These are phyloP conservation scores for Pugionium dolabratum DNA, from an alignment of 345 rosid species.

Conservation along the genomic window DNA sequence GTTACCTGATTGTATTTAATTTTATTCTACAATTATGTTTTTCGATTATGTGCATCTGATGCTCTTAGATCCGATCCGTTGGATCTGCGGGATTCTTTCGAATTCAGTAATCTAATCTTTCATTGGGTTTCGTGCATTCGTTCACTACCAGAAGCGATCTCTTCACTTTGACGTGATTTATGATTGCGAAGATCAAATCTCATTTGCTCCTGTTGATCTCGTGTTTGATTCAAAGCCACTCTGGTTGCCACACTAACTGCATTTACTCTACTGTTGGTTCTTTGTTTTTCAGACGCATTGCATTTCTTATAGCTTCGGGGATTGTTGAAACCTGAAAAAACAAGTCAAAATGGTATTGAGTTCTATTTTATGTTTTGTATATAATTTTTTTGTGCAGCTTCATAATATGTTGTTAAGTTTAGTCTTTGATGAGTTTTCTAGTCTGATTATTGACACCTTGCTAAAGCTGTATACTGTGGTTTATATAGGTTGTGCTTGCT, in stretches of 20 bases:
- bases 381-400: conserved; percentile 8
- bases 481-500: conserved; percentile 81
- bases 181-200: conserved; percentile 20
- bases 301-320: background rate
- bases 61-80: conserved; percentile 36
- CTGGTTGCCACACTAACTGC: conserved; percentile 6
- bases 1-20: background rate
- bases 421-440: conserved; percentile 19
- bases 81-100: conserved; percentile 25
- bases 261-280: conserved; percentile 7
- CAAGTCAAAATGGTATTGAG: conserved; percentile 37
- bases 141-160: conserved; percentile 30
- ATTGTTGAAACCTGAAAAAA: conserved; percentile 20
- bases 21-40: conserved; percentile 5
- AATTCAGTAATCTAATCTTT: conserved; percentile 12
- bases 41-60: background rate
- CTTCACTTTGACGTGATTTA: conserved; percentile 15
- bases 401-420: background rate
- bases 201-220: conserved; percentile 3
- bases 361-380: background rate
- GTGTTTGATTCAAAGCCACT: background rate
- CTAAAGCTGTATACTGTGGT: conserved; percentile 28
- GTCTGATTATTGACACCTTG: background rate
- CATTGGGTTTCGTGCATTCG: conserved; percentile 7
- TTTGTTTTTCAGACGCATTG: conserved; percentile 29